These are phyloP conservation scores for Neonectria ditissima DNA, from an alignment of 2,329 filamentous ascomycete species.

Conservation along the genomic window DNA sequence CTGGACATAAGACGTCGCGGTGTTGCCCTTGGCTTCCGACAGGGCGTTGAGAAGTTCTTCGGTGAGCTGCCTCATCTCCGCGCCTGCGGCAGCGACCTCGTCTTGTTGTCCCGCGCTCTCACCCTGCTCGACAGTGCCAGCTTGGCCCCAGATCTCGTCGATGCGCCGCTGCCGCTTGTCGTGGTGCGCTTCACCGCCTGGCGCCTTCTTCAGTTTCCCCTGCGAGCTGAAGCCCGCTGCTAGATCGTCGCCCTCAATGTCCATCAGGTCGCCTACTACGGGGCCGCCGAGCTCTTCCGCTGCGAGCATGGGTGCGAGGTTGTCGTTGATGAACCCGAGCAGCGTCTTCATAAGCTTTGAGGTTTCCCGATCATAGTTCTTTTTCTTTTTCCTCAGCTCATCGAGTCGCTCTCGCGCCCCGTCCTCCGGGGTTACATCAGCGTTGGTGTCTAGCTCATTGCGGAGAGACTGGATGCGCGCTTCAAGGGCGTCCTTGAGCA, in stretches of 20 bases:
- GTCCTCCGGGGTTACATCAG: slow-evolving; percentile 70
- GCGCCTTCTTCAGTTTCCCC: slow-evolving; percentile 66
- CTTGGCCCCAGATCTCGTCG: slow-evolving; percentile 71
- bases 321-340: slow-evolving; percentile 76
- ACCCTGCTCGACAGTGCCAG: slow-evolving; percentile 24
- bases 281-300: slow-evolving; percentile 87
- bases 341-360: slow-evolving; percentile 71
- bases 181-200: slow-evolving; percentile 51
- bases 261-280: slow-evolving; percentile 79
- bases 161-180: slow-evolving; percentile 70
- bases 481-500: slow-evolving; percentile 65
- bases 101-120: slow-evolving; percentile 50
- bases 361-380: slow-evolving; percentile 70
- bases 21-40: slow-evolving; percentile 65
- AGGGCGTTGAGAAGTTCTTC: slow-evolving; percentile 71
- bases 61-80: slow-evolving; percentile 70
- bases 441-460: slow-evolving; percentile 66
- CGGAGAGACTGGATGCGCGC: slow-evolving; percentile 70
- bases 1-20: slow-evolving; percentile 67
- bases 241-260: slow-evolving; percentile 70
- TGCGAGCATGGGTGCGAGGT: slow-evolving; percentile 80
- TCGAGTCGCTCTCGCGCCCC: slow-evolving; percentile 72
- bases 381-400: slow-evolving; percentile 70
- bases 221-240: slow-evolving; percentile 70
- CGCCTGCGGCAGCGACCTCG: slow-evolving; percentile 63